Percentiles rank a stretch among this genome's conserved stretches.
These are phyloP conservation scores for Aegilops bicornis DNA, from an alignment of 176 grass and related monocot genomes.

Conservation along the genomic window DNA sequence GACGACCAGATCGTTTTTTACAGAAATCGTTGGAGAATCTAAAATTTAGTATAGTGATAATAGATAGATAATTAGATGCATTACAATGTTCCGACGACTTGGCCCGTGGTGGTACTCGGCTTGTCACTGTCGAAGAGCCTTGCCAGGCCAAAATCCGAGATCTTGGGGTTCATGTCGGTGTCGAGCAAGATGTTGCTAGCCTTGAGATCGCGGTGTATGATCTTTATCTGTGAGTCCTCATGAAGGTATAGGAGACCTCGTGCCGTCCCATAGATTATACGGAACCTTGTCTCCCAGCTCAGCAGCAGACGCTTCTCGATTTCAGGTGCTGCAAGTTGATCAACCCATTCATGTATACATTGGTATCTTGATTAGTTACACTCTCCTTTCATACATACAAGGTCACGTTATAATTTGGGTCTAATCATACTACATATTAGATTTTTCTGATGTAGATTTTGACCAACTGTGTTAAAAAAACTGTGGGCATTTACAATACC, in stretches of 20 bases:
- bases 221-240: slow-evolving; percentile 33
- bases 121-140: slow-evolving; percentile 25
- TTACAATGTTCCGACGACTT: slow-evolving; percentile 41
- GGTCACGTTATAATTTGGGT: too few species aligned
- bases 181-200: slow-evolving; percentile 39
- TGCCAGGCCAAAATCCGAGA: slow-evolving; percentile 42
- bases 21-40: too few species aligned
- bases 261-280: slow-evolving; percentile 22
- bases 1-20: too few species aligned
- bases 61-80: too few species aligned
- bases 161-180: slow-evolving; percentile 38
- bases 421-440: too few species aligned
- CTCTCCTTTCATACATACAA: too few species aligned
- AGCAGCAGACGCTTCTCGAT: not conserved
- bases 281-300: slow-evolving; percentile 27
- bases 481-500: too few species aligned
- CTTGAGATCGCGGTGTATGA: slow-evolving; percentile 47
- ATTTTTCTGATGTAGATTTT: too few species aligned
- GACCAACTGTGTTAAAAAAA: too few species aligned
- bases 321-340: not conserved
- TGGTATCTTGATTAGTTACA: too few species aligned
- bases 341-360: too few species aligned
- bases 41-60: too few species aligned
- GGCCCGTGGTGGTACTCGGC: slow-evolving; percentile 9
- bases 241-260: slow-evolving; percentile 29